These are phyloP conservation scores for Pyrenochaeta sp. DNA, from an alignment of 2,329 filamentous ascomycete species.

Conservation along the genomic window DNA sequence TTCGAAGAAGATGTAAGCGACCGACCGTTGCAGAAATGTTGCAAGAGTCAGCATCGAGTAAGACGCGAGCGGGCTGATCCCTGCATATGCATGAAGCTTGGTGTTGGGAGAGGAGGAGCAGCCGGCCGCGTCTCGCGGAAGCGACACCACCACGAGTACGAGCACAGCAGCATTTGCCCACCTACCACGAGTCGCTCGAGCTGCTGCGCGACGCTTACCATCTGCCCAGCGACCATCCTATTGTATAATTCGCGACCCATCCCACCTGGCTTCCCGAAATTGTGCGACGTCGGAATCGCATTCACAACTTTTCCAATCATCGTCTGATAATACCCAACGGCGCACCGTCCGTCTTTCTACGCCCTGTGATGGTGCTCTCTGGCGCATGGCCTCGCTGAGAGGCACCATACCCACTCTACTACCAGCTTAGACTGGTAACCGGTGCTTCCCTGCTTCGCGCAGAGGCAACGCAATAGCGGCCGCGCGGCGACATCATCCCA, in stretches of 20 bases:
- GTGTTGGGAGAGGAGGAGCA: constrained; percentile 15
- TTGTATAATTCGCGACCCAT: constrained; percentile 5
- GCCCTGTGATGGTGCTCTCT: constrained; percentile 36
- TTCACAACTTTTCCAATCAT: constrained; percentile 15
- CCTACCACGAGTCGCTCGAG: constrained; percentile 6
- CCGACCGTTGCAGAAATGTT: constrained; percentile 20
- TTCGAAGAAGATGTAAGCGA: constrained; percentile 3
- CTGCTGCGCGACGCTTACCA: neutral
- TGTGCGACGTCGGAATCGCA: constrained; percentile 35
- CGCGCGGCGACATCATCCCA: constrained; percentile 21
- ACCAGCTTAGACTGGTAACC: constrained; percentile 8
- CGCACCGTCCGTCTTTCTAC: constrained; percentile 10
- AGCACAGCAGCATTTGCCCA: constrained; percentile 5
- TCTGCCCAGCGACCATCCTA: neutral
- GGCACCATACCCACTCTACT: constrained; percentile 23
- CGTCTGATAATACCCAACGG: constrained; percentile 8
- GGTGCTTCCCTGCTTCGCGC: constrained; percentile 7
- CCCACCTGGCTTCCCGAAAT: constrained; percentile 16
- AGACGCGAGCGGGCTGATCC: constrained; percentile 14
- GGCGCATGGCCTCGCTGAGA: constrained; percentile 47
- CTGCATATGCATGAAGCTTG: constrained; percentile 21
- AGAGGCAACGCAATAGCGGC: constrained; percentile 26
- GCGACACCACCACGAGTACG: neutral
- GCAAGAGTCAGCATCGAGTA: constrained; percentile 11
- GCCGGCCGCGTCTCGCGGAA: constrained; percentile 1